Percentiles rank a stretch among this genome's conserved stretches.
Conservation (phyloP, 1,284 basidiomycete species). For the Golubevia pallescens region DNA sequence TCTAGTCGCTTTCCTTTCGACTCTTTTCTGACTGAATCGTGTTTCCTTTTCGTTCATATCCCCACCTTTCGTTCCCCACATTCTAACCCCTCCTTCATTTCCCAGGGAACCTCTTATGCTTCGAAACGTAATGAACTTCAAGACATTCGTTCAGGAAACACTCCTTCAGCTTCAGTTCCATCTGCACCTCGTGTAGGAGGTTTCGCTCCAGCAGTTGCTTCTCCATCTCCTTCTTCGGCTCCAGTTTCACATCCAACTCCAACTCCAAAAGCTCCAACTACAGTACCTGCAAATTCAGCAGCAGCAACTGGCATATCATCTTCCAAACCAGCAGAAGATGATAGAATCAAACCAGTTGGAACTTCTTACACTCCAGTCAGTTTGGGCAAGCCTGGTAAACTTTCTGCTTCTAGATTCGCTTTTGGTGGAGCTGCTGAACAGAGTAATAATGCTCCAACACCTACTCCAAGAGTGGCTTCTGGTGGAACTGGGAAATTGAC, state of each 20-base stretch:
- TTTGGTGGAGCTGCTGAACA: constrained; percentile 30
- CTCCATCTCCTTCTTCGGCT: constrained; percentile 10
- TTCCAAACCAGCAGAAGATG: constrained; percentile 48
- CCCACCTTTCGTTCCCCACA: neutral
- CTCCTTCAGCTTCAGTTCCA: constrained; percentile 22
- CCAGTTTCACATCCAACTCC: constrained; percentile 5
- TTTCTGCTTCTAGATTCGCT: constrained; percentile 51
- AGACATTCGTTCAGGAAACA: constrained; percentile 40
- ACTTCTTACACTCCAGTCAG: constrained; percentile 56
- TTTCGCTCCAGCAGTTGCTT: neutral
- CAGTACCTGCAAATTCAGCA: neutral
- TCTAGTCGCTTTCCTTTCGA: no score
- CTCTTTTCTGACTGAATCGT: neutral
- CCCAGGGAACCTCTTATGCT: constrained; percentile 40
- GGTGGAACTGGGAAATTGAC: constrained; percentile 45
- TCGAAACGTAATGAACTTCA: constrained; percentile 50
- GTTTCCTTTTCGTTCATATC: neutral
- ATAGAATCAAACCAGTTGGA: constrained; percentile 57
- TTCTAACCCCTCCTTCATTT: neutral
- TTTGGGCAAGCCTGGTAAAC: constrained; percentile 57
- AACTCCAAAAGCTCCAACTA: neutral
- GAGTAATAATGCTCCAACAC: constrained; percentile 21
- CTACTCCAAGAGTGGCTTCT: constrained; percentile 18
- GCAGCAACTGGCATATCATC: constrained; percentile 8
- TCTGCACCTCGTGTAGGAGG: constrained; percentile 11